Evolutionary conservation across 345 rosid genomes (phyloP).

Genomic region (Salix caprea): DNA sequence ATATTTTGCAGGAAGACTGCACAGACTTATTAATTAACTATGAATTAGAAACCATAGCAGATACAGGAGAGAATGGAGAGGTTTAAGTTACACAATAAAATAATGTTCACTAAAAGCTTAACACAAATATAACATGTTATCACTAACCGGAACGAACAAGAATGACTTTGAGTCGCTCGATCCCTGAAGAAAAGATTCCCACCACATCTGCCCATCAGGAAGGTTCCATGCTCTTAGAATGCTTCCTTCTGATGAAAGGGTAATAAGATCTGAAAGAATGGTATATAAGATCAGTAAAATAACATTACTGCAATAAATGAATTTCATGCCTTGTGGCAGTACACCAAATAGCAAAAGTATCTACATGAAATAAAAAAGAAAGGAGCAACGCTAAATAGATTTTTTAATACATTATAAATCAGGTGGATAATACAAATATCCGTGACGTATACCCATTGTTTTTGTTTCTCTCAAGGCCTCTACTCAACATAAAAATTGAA

Average conservation of each 20-base stretch:
- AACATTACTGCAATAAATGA: not conserved
- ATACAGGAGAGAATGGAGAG: not conserved
- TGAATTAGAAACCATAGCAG: not conserved
- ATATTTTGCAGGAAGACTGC: not conserved
- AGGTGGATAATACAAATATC: not conserved
- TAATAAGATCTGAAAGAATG: slow-evolving; percentile 62
- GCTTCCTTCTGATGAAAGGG: slow-evolving; percentile 80
- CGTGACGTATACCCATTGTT: not conserved
- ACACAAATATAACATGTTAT: not conserved
- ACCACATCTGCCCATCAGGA: slow-evolving; percentile 97
- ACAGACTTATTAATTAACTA: not conserved
- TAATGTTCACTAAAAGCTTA: not conserved
- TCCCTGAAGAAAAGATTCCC: slow-evolving; percentile 73
- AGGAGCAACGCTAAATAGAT: not conserved
- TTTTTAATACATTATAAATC: not conserved
- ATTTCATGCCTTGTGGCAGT: not conserved
- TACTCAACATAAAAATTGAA: not conserved
- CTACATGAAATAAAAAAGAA: not conserved
- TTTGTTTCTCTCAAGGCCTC: not conserved
- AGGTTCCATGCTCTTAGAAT: slow-evolving; percentile 93
- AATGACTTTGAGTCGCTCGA: slow-evolving; percentile 56
- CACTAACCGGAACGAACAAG: slow-evolving; percentile 61
- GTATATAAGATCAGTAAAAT: slow-evolving; percentile 9
- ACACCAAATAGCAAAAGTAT: not conserved
- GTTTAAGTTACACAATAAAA: no score